phyloP scores from a whole-genome alignment of 2,329 filamentous ascomycete genomes.

The Catunica adiposa region DNA sequence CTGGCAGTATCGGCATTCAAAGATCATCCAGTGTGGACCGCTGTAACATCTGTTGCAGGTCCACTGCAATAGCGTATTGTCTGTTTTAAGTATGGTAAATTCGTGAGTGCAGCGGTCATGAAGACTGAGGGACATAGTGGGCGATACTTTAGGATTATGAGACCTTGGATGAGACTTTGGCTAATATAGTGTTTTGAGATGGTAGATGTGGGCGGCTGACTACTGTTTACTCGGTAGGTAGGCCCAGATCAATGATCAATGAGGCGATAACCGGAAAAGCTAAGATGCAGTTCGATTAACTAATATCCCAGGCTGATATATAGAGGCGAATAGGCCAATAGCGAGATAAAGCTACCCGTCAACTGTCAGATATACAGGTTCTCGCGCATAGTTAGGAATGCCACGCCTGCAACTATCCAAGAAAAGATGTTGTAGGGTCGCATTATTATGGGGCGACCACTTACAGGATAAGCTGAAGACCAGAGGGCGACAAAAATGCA shows the following conservation, averaged over 20 bases:
- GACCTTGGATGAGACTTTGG: not conserved
- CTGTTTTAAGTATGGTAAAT: slow-evolving; percentile 50
- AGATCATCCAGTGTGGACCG: slow-evolving; percentile 51
- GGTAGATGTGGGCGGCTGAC: too few species aligned
- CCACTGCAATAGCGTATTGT: slow-evolving; percentile 48
- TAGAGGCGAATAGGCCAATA: too few species aligned
- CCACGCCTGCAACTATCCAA: not conserved
- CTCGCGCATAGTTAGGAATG: not conserved
- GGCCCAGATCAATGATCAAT: too few species aligned
- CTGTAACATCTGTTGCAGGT: slow-evolving; percentile 45
- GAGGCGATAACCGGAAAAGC: too few species aligned
- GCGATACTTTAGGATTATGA: not conserved
- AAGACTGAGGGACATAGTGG: not conserved
- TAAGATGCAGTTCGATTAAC: too few species aligned
- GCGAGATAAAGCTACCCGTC: too few species aligned
- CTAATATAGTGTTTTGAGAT: too few species aligned
- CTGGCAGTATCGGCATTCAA: slow-evolving; percentile 51
- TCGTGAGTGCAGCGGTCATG: slow-evolving; percentile 37
- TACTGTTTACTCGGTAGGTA: too few species aligned
- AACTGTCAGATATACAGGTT: not conserved
- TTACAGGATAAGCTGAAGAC: not conserved
- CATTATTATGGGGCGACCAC: not conserved
- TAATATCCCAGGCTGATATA: too few species aligned
- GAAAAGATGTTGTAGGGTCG: not conserved
- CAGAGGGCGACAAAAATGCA: not conserved